These are phyloP conservation scores for Penicillium cataractarum DNA, from an alignment of 495 filamentous ascomycete species.

Conservation along the genomic window DNA sequence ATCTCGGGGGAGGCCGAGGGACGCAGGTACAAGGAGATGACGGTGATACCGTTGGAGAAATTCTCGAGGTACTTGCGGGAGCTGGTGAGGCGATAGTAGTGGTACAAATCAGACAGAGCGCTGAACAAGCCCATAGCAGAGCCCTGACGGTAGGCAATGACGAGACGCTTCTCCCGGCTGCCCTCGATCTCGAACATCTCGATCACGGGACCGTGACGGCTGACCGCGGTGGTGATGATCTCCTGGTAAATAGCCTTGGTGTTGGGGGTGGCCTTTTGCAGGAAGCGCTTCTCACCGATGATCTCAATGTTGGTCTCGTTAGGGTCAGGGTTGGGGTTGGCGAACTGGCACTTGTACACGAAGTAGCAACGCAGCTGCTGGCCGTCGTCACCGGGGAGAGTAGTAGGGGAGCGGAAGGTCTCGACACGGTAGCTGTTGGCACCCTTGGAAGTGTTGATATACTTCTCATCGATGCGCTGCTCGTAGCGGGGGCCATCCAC, in stretches of 20 bases:
- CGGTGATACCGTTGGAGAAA: conserved; percentile 96
- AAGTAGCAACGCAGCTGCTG: conserved; percentile 96
- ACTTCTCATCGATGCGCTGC: conserved; percentile 91
- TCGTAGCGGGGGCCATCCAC: conserved; percentile 85
- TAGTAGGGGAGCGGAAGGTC: conserved; percentile 83
- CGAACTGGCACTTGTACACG: conserved; percentile 93
- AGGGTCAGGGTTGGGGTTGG: conserved; percentile 66
- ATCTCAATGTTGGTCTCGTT: conserved; percentile 88
- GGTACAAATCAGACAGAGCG: conserved; percentile 92
- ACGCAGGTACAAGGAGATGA: conserved; percentile 91
- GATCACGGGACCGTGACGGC: conserved; percentile 88
- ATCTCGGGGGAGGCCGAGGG: conserved; percentile 60
- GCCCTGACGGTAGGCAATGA: conserved; percentile 90
- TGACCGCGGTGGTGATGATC: conserved; percentile 82
- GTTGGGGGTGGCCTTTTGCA: conserved; percentile 93
- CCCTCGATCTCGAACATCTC: conserved; percentile 96
- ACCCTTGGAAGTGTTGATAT: conserved; percentile 72
- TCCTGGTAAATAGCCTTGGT: conserved; percentile 94
- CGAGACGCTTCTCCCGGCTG: conserved; percentile 85
- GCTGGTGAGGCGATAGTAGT: conserved; percentile 97
- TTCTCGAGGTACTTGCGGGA: conserved; percentile 98
- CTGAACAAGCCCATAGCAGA: conserved; percentile 95
- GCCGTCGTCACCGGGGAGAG: conserved; percentile 71
- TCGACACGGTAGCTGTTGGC: conserved; percentile 85
- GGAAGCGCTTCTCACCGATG: conserved; percentile 90